Percentiles rank a stretch among this genome's conserved stretches.
These are phyloP conservation scores for Pezicula carpinea DNA, from an alignment of 2,329 filamentous ascomycete genomes.

Conservation along the genomic window DNA sequence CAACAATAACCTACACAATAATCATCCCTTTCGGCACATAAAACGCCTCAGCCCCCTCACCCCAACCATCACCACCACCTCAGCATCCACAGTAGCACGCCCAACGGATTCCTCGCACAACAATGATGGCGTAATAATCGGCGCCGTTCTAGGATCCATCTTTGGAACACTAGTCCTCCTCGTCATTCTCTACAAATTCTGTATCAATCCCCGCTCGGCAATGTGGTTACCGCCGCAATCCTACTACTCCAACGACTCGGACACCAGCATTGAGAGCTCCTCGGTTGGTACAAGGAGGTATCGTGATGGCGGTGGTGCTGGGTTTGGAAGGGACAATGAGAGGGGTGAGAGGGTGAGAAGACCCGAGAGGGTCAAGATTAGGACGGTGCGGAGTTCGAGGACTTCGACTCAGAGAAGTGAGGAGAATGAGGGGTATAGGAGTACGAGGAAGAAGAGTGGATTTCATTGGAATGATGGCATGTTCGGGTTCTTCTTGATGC, in stretches of 20 bases:
- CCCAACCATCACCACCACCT: background rate
- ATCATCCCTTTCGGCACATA: constrained; percentile 8
- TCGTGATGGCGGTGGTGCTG: background rate
- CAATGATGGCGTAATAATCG: constrained; percentile 1
- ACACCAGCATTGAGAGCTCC: background rate
- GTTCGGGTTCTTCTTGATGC: background rate
- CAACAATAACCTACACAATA: constrained; percentile 8
- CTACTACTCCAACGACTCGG: constrained; percentile 2
- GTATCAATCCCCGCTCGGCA: background rate
- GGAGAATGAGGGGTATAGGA: background rate
- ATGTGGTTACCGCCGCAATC: background rate
- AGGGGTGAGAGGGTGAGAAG: constrained; percentile 5
- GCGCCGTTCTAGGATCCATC: constrained; percentile 21
- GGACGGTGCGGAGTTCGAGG: background rate
- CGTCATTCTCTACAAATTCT: constrained; percentile 29
- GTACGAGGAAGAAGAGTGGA: background rate
- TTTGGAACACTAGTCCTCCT: constrained; percentile 29
- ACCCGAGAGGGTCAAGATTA: background rate
- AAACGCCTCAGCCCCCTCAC: background rate
- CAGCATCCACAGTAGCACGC: constrained; percentile 1
- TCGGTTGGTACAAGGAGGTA: constrained; percentile 5
- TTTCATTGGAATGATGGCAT: background rate
- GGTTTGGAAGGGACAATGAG: background rate
- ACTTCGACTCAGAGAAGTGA: background rate
- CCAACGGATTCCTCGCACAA: background rate